A percentile compares a stretch with the other conserved stretches of the same genome.
Conservation (phyloP, 164 flowering plant species). For the Dillenia suffruticosa region DNA sequence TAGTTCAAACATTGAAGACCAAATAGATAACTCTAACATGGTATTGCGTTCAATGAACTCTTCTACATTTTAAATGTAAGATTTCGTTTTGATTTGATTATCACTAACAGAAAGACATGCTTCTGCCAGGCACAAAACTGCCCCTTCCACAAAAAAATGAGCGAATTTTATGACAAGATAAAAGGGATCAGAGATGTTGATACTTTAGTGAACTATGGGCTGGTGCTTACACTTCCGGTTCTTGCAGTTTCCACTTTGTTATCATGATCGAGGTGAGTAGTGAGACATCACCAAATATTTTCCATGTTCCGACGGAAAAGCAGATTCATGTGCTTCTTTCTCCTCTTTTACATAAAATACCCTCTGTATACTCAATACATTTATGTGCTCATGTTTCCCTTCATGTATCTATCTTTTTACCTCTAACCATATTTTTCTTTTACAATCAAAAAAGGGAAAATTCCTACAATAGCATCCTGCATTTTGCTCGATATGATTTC, state of each 20-base stretch:
- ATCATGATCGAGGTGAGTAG: slow-evolving; percentile 19
- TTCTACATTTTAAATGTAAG: neutral
- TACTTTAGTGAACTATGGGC: slow-evolving; percentile 51
- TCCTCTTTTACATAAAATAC: neutral
- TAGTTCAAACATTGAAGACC: slow-evolving; percentile 20
- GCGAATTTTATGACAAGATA: slow-evolving; percentile 19
- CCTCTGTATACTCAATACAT: neutral
- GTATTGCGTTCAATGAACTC: slow-evolving; percentile 24
- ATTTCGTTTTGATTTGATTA: neutral
- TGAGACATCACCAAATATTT: neutral
- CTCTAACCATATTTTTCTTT: neutral
- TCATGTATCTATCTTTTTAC: neutral
- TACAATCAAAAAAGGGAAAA: no score
- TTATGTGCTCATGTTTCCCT: no score
- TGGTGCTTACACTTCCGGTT: slow-evolving; percentile 45
- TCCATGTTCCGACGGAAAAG: neutral
- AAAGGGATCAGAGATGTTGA: slow-evolving; percentile 38
- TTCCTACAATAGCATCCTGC: no score
- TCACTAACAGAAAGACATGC: neutral
- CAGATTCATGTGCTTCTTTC: no score
- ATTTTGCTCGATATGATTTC: no score
- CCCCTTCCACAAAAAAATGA: slow-evolving; percentile 17
- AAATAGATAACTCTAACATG: slow-evolving; percentile 11
- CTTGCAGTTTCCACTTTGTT: slow-evolving; percentile 50
- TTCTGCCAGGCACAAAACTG: slow-evolving; percentile 28